Percentiles rank a stretch among this genome's conserved stretches.
phyloP scores from a whole-genome alignment of 202 grass and related monocot species.

The Carex arenaria region DNA sequence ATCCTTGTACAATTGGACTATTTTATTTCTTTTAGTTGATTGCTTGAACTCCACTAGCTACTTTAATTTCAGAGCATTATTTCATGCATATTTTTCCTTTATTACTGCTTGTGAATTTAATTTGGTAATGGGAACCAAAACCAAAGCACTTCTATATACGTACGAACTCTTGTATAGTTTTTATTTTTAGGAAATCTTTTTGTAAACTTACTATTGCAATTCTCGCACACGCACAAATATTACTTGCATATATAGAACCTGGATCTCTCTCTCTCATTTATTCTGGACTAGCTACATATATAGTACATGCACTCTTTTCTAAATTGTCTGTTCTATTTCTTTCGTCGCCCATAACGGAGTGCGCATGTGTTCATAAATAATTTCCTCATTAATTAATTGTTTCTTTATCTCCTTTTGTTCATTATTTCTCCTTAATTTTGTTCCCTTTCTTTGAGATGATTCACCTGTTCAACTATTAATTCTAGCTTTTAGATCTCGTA shows the following conservation, averaged over 20 bases:
- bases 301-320: not conserved
- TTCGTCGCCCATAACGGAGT: not conserved
- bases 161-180: not conserved
- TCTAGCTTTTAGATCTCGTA: not conserved
- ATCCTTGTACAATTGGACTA: not conserved
- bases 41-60: not conserved
- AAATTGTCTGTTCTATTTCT: not conserved
- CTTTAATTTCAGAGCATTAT: not conserved
- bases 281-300: not conserved
- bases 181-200: not conserved
- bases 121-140: not conserved
- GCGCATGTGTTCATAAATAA: not conserved
- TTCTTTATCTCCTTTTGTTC: not conserved
- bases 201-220: not conserved
- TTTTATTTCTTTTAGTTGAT: not conserved
- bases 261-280: not conserved
- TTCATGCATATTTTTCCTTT: not conserved
- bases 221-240: not conserved
- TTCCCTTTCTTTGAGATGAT: not conserved
- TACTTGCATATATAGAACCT: not conserved
- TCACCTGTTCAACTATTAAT: not conserved
- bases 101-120: not conserved
- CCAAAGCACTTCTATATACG: not conserved
- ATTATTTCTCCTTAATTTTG: not conserved
- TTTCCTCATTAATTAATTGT: not conserved